Evolutionary conservation across 108 stramenopile species (phyloP).

Genomic region (Bacterosira constricta): DNA sequence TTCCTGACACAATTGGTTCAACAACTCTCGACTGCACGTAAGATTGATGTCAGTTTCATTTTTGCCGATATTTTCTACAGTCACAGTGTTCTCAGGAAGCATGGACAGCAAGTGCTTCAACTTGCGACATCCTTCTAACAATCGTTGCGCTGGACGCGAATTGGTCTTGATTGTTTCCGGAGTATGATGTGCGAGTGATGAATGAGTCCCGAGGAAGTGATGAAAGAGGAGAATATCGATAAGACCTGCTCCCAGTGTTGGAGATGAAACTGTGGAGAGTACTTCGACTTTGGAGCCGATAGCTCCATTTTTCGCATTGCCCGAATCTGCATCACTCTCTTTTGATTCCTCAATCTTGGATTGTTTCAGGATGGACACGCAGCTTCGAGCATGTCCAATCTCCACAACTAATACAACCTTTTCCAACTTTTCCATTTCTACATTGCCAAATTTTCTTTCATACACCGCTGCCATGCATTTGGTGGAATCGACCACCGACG

Average conservation of each 20-base stretch:
- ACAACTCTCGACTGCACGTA: slow-evolving; percentile 24
- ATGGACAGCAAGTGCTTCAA: slow-evolving; percentile 60
- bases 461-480: slow-evolving; percentile 21
- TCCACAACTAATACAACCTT: slow-evolving; percentile 46
- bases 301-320: background rate
- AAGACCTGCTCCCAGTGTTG: slow-evolving; percentile 41
- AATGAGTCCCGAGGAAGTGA: slow-evolving; percentile 48
- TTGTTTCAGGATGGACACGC: slow-evolving; percentile 37
- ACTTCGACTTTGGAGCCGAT: slow-evolving; percentile 8
- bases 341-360: background rate
- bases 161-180: slow-evolving; percentile 19
- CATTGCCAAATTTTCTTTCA: slow-evolving; percentile 42
- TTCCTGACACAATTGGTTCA: slow-evolving; percentile 38
- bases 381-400: slow-evolving; percentile 57
- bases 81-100: slow-evolving; percentile 48
- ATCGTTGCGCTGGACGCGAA: slow-evolving; percentile 51
- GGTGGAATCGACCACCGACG: slow-evolving; percentile 32
- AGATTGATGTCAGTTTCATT: slow-evolving; percentile 51
- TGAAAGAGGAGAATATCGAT: slow-evolving; percentile 52
- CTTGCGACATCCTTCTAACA: slow-evolving; percentile 50
- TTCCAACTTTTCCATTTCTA: background rate
- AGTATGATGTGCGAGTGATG: slow-evolving; percentile 9
- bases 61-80: slow-evolving; percentile 51
- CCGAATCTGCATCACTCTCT: slow-evolving; percentile 6
- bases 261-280: slow-evolving; percentile 12